Evolutionary conservation across 495 filamentous ascomycete species (phyloP), one percentile per base, ranked within the genome.

Genomic region (Aspergillus asperescens): DNA sequence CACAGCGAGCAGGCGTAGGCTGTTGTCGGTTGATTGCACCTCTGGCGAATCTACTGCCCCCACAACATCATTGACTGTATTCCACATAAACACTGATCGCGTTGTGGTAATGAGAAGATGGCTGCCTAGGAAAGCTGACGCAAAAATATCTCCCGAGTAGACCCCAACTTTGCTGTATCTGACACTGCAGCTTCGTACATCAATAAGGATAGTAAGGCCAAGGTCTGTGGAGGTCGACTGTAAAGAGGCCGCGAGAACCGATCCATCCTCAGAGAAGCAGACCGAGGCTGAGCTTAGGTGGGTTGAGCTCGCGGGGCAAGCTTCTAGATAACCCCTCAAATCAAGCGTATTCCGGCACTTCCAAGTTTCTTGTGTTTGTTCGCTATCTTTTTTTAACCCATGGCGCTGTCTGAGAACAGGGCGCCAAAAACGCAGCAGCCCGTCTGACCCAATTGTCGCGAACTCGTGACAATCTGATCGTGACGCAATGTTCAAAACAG

Each of bases 251-350:
- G 89, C 93, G 23, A 97, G 74, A 2, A 88, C 77, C 4, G 94
- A 96, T 1, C 89, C 90, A 66, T 98, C 93, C 48, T 86, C 78
- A 1, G 92, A 94, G 65, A 87, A 95, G 15, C 82, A 72, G 38
- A 95, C 64, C 31, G 64, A 62, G 35, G 71, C 62, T 47, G 60
- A 50, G 25, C 46, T 52, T 37, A 69, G 22, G 40, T 47, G 27
- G 46, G 41, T 72, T 64, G 69, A 67, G 18, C 69, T 5, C 1
- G 20, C 22, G 15, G n/a, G 67, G 3, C 65, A 63, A 24, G 69
- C 64, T 13, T 70, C 71, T 42, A 62, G 37, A 32, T 54, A 62
- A 32, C 62, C 67, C 32, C 58, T 64, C 20, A 91, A 66, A 18
- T 80, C 73, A 41, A 90, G 70, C 1, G 74, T 62, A 41, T 72